Conservation (phyloP, 371 early-diverging fungal genomes). For the Rhizopus arrhizus region DNA sequence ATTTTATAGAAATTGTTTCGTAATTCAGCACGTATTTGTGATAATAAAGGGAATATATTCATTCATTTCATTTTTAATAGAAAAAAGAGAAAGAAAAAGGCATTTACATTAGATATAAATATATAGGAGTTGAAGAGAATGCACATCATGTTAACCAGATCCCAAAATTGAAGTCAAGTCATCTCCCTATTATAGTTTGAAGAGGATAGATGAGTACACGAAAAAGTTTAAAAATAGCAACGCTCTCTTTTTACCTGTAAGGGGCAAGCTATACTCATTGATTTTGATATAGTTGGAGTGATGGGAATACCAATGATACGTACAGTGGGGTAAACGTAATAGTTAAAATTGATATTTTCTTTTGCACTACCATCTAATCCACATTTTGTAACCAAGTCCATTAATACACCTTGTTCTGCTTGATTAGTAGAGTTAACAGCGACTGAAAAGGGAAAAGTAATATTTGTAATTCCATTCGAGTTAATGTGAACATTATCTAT, state of each 20-base stretch:
- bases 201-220: background rate
- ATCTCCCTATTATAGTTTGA: slow-evolving; percentile 5
- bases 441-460: slow-evolving; percentile 54
- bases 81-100: too few relatives aligned
- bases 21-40: too few relatives aligned
- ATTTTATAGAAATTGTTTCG: too few relatives aligned
- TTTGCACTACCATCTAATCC: slow-evolving; percentile 40
- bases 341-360: slow-evolving; percentile 46
- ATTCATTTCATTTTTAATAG: too few relatives aligned
- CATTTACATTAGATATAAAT: too few relatives aligned
- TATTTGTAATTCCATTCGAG: slow-evolving; percentile 38
- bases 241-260: slow-evolving; percentile 6
- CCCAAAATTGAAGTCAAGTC: slow-evolving; percentile 6
- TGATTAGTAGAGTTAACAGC: slow-evolving; percentile 34
- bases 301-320: slow-evolving; percentile 47
- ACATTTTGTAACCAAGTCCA: slow-evolving; percentile 53
- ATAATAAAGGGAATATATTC: too few relatives aligned
- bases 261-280: slow-evolving; percentile 41
- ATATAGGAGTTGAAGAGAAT: too few relatives aligned
- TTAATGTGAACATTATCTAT: slow-evolving; percentile 48
- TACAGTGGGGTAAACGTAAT: slow-evolving; percentile 52
- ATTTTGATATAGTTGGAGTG: slow-evolving; percentile 41
- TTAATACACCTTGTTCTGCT: slow-evolving; percentile 43
- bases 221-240: slow-evolving; percentile 1
- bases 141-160: background rate